Percentiles rank a stretch among this genome's conserved stretches.
Evolutionary conservation across 1,284 basidiomycete species (phyloP).

Genomic region (Coniferiporia sulphurascens): DNA sequence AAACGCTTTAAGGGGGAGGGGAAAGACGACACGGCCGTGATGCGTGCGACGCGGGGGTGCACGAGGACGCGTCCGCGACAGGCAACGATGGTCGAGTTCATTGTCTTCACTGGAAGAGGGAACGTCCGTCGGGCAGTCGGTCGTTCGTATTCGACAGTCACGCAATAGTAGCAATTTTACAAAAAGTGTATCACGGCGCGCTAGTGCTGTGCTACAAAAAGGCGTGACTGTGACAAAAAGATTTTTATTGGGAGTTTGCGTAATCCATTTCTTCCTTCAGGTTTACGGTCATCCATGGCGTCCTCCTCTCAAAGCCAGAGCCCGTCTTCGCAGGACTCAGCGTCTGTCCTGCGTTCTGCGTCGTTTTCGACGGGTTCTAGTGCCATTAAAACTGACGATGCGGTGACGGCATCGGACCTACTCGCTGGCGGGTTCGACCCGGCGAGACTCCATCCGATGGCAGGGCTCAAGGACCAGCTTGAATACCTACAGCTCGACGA

Average conservation of each 20-base stretch:
- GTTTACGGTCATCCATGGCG: conserved; percentile 13
- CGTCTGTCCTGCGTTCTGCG: conserved; percentile 49
- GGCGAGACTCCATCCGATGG: conserved; percentile 85
- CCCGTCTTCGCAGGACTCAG: conserved; percentile 39
- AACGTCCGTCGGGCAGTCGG: background rate
- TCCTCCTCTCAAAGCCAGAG: conserved; percentile 14
- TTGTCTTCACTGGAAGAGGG: conserved; percentile 10
- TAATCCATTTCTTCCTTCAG: background rate
- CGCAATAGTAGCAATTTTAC: background rate
- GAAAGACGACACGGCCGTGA: background rate
- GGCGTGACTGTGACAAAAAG: conserved; percentile 1
- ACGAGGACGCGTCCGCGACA: conserved; percentile 3
- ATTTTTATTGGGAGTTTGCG: background rate
- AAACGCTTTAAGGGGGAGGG: conserved; percentile 5
- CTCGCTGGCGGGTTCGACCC: conserved; percentile 85
- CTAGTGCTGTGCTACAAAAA: background rate
- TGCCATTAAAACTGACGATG: conserved; percentile 37
- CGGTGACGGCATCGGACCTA: conserved; percentile 77
- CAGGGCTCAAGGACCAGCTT: conserved; percentile 81
- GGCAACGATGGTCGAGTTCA: conserved; percentile 2
- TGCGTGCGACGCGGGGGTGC: background rate
- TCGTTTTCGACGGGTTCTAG: conserved; percentile 45
- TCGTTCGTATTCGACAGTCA: background rate
- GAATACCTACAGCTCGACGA: conserved; percentile 93
- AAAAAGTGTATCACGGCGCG: background rate